Evolutionary conservation across 805 yeast species (phyloP), one percentile per base, ranked within the genome.

Genomic region (Ogataea thermomethanolica): DNA sequence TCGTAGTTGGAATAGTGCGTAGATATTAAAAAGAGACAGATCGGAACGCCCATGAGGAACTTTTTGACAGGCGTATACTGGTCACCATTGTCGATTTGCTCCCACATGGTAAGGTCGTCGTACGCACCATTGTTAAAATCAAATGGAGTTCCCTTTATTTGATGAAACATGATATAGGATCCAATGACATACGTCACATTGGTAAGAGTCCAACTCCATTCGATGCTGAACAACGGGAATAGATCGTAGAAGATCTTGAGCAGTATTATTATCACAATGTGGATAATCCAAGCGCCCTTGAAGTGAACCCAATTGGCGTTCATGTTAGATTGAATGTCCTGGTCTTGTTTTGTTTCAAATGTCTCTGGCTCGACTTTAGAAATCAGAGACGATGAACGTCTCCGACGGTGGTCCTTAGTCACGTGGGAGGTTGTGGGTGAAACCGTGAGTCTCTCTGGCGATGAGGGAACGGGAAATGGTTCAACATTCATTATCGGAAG

Each of bases 21-120:
- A 37, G 93, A 79, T 25, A 88, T 71, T 50, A 91, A 70, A 54
- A 91, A 91, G 55, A 93, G 71, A 7, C 79, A 81, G 48, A 93
- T 85, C 21, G 99, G 99, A n/a, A 93, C 96, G 35, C 86, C 80
- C 67, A 91, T 76, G 50, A 91, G 70, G 58, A 89, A 91, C 65
- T 91, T 91, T 70, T 93, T 90, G 27, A 96, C 81, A 9, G 99
- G 99, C 0, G 99, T 93, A 62, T 90, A 91, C 63, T 89, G 95
- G 58, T 89, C 97, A 44, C 98, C 99, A 55, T 90, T 63, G 48
- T 65, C 69, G 44, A 84, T 82, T 65, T 91, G 99, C 65, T 91
- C 99, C 99, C 99, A 91, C 97, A 91, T 88, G 15, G 96, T 93
- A 51, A 91, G 72, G 56, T 87, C 82, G 60, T 91, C 99, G 64